Evolutionary conservation across 768 basidiomycete species (phyloP), one percentile per base, ranked within the genome.

Genomic region (Antrodiella citrinella): DNA sequence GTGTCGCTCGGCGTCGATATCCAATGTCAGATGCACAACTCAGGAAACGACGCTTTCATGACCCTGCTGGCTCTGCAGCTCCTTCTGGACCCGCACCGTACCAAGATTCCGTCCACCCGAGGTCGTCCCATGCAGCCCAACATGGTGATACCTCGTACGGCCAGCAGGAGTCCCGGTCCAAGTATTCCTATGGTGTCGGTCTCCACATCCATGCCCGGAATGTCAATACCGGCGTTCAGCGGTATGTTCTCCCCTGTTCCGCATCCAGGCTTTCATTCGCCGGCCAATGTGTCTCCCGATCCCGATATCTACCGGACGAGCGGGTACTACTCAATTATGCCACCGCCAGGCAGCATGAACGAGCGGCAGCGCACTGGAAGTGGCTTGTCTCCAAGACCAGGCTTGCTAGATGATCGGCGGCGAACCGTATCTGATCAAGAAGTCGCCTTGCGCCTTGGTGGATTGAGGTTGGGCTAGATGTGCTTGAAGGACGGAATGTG

Each of bases 21-120:
- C 47, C 60, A 60, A 53, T 79, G 76, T 51, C 61, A 65, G 12
- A 61, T 84, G 51, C 78, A 85, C 62, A 89, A 90, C 58, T 69
- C 88, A n/a, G 88, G 88, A 12, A 91, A 91, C 62, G 83, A 87
- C 54, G 84, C 89, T 3, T 79, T 86, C 58, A 70, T 85, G 71
- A 68, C 70, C 46, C 74, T 91, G 23, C 78, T 85, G 39, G 78
- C 72, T 11, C 69, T 91, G 24, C 88, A 91, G 59, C 69, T 78
- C 57, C 73, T 91, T 35, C 64, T 87, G 11, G 82, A 84, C 48
- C 82, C 81, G 0, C 63, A 65, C 19, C 65, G 67, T 11, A 74
- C 76, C 19, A 54, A 57, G 39, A 43, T 57, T 4, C 67, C 65
- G 24, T 12, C 53, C 30, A 41, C 55, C 26, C 49, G 54, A 19